Percentiles rank a stretch among this genome's conserved stretches.
Conservation (phyloP, 331 rosid species). For the Spiraea crenata region DNA sequence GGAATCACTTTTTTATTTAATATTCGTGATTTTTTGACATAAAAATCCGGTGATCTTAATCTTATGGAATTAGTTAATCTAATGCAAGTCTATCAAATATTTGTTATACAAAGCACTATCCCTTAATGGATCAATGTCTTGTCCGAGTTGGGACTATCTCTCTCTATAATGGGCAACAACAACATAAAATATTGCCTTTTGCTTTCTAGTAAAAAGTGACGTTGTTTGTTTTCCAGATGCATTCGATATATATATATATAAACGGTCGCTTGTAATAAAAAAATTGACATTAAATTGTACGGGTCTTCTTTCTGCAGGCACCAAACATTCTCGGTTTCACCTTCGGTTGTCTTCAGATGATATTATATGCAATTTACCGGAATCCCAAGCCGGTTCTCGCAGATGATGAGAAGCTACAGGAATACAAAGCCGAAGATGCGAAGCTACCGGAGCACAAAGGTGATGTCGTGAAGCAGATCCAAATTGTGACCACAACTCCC, state of each 20-base stretch:
- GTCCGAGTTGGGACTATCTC: too few relatives aligned
- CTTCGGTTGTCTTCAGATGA: conserved; percentile 77
- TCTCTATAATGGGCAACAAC: too few relatives aligned
- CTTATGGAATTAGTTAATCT: background rate
- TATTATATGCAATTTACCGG: conserved; percentile 52
- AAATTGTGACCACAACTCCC: background rate
- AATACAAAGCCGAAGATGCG: conserved; percentile 44
- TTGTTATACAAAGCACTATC: background rate
- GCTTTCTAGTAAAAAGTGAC: too few relatives aligned
- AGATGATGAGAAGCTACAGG: conserved; percentile 48
- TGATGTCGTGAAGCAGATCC: conserved; percentile 31
- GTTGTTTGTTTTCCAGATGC: too few relatives aligned
- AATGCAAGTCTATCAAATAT: background rate
- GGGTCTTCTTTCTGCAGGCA: conserved; percentile 40
- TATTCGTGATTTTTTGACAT: background rate
- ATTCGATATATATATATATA: too few relatives aligned
- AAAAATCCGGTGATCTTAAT: background rate
- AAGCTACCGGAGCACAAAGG: conserved; percentile 58
- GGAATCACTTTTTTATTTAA: too few relatives aligned
- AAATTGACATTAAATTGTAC: background rate
- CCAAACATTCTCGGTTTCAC: conserved; percentile 77
- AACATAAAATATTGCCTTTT: too few relatives aligned
- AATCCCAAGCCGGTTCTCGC: conserved; percentile 26
- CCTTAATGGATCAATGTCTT: background rate
- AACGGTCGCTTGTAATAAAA: too few relatives aligned